Evolutionary conservation across 2,329 filamentous ascomycete species (phyloP).

Genomic region (Lasiodiplodia citricola): DNA sequence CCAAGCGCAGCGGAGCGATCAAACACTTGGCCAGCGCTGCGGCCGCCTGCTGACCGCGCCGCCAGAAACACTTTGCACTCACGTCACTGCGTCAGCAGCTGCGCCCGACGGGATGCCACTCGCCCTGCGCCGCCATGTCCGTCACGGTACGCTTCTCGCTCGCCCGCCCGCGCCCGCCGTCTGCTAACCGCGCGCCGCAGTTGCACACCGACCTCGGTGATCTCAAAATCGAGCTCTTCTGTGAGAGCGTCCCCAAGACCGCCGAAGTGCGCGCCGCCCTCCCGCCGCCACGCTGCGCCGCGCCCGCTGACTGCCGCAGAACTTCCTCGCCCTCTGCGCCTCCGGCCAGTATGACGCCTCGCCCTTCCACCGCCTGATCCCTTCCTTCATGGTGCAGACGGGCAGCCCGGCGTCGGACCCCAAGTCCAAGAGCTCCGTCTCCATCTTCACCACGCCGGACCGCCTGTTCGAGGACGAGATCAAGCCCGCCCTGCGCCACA

Average conservation of each 20-base stretch:
- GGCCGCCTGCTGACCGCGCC: constrained; percentile 25
- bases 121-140: constrained; percentile 47
- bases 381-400: constrained; percentile 80
- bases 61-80: constrained; percentile 21
- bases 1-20: constrained; percentile 22
- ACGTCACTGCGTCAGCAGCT: constrained; percentile 26
- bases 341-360: constrained; percentile 77
- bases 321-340: constrained; percentile 86
- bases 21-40: constrained; percentile 22
- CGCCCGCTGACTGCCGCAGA: constrained; percentile 55
- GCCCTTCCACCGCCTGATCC: constrained; percentile 80
- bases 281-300: not conserved
- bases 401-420: constrained; percentile 61
- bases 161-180: not conserved
- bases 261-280: constrained; percentile 67
- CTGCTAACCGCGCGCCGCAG: constrained; percentile 31
- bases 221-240: constrained; percentile 95
- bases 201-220: constrained; percentile 89
- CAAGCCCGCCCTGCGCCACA: constrained; percentile 70
- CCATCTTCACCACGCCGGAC: constrained; percentile 66
- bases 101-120: constrained; percentile 22
- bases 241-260: constrained; percentile 91
- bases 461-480: constrained; percentile 80
- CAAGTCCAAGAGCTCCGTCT: constrained; percentile 68
- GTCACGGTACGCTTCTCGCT: constrained; percentile 46